These are phyloP conservation scores for Syzygium oleosum DNA, from an alignment of 345 rosid species.

Conservation along the genomic window DNA sequence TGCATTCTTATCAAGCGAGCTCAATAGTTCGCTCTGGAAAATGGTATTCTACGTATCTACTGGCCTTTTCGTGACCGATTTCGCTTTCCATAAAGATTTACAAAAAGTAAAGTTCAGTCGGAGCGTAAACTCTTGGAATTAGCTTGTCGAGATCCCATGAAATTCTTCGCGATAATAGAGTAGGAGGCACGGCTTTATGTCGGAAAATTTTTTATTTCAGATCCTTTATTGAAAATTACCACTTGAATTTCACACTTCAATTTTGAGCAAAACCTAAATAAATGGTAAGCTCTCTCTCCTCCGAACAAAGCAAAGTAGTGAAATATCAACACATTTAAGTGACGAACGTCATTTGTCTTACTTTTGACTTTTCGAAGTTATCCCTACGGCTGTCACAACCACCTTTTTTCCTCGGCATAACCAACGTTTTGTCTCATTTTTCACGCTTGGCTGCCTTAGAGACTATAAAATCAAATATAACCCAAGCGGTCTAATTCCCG, in stretches of 20 bases:
- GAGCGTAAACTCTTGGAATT: fast-evolving
- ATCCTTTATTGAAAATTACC: neutral
- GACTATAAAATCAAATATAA: too few relatives aligned
- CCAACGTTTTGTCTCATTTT: neutral
- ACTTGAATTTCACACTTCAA: neutral
- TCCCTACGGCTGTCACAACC: neutral
- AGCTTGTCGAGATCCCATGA: fast-evolving
- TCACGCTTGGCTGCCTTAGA: neutral
- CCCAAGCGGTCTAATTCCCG: too few relatives aligned
- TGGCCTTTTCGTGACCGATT: neutral
- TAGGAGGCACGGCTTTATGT: neutral
- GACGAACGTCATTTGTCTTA: neutral
- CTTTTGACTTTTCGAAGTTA: neutral
- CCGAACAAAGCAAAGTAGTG: neutral
- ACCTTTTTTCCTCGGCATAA: neutral
- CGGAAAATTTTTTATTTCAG: neutral
- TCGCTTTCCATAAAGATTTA: fast-evolving
- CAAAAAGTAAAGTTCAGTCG: neutral
- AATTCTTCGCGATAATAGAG: neutral
- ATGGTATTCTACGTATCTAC: neutral
- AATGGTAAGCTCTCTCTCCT: neutral
- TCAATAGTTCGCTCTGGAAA: neutral
- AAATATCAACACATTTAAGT: neutral
- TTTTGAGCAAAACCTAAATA: neutral
- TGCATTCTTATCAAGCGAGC: neutral